phyloP scores from a whole-genome alignment of 495 filamentous ascomycete species.

The Aspergillus baeticus region DNA sequence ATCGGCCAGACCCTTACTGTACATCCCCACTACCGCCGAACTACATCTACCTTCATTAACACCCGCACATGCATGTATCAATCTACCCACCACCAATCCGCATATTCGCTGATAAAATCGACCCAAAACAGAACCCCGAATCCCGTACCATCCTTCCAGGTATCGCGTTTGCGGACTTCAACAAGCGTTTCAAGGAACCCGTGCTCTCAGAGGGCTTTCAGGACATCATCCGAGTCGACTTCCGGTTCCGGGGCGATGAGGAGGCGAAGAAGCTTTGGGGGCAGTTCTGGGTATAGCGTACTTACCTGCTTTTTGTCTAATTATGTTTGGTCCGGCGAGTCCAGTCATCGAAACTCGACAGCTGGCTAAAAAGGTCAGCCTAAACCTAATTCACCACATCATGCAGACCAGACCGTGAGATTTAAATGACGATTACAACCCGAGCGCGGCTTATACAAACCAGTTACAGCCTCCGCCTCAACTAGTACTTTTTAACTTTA shows the following conservation, averaged over 20 bases:
- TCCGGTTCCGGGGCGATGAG: conserved; percentile 61
- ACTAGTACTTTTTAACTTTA: no score
- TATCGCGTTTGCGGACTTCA: conserved; percentile 76
- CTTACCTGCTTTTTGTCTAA: background rate
- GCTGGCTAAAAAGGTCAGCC: no score
- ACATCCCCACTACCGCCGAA: no score
- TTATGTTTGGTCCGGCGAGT: background rate
- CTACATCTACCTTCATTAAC: background rate
- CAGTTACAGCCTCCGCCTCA: no score
- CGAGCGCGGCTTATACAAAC: conserved; percentile 2
- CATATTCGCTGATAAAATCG: background rate
- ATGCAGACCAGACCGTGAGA: no score
- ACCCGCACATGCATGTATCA: background rate
- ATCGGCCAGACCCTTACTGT: no score
- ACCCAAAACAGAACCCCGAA: conserved; percentile 69
- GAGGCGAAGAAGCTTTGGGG: conserved; percentile 61
- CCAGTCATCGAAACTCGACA: no score
- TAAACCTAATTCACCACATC: no score
- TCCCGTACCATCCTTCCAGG: conserved; percentile 68
- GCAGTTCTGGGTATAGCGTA: conserved; percentile 62
- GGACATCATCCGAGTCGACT: conserved; percentile 70
- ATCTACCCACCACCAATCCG: background rate
- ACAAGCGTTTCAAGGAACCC: conserved; percentile 67
- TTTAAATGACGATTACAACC: background rate
- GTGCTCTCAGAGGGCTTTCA: conserved; percentile 77